A percentile compares a stretch with the other conserved stretches of the same genome.
phyloP scores from a whole-genome alignment of 495 filamentous ascomycete species.

The Penicillium antarcticum region DNA sequence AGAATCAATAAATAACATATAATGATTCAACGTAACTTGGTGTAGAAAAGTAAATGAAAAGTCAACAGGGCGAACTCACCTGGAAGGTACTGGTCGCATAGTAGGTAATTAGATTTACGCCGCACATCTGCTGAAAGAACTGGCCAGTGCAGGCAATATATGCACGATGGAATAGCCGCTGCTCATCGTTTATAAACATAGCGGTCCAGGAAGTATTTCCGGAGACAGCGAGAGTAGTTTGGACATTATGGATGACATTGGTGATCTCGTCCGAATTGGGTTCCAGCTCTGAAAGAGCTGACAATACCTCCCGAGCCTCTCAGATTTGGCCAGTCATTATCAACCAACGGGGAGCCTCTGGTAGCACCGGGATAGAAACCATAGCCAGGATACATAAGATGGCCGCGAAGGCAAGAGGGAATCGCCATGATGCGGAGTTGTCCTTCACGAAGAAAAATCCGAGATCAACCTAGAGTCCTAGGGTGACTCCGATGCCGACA shows the following conservation, averaged over 20 bases:
- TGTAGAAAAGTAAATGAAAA: too few relatives aligned
- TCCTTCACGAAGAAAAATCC: constrained; percentile 36
- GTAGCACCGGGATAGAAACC: constrained; percentile 51
- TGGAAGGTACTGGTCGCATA: constrained; percentile 24
- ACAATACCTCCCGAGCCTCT: constrained; percentile 40
- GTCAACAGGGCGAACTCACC: too few relatives aligned
- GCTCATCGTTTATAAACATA: constrained; percentile 22
- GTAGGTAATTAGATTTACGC: constrained; percentile 58
- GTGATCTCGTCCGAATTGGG: constrained; percentile 20
- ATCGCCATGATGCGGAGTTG: constrained; percentile 41
- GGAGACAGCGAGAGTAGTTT: constrained; percentile 25
- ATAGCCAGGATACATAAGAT: constrained; percentile 56
- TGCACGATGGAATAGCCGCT: constrained; percentile 21
- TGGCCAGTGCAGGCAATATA: constrained; percentile 24
- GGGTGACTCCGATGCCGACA: constrained; percentile 48
- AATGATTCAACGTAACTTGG: too few relatives aligned
- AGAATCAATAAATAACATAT: too few relatives aligned
- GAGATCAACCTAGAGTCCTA: constrained; percentile 37
- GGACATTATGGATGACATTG: constrained; percentile 30
- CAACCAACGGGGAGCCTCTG: constrained; percentile 58
- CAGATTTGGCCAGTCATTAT: constrained; percentile 46
- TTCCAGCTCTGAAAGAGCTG: constrained; percentile 22
- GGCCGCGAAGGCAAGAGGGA: constrained; percentile 45
- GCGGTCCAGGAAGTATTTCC: constrained; percentile 4
- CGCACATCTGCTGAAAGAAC: constrained; percentile 51